These are phyloP conservation scores for Alternaria brassicae DNA, from an alignment of 2,329 filamentous ascomycete species.

Conservation along the genomic window DNA sequence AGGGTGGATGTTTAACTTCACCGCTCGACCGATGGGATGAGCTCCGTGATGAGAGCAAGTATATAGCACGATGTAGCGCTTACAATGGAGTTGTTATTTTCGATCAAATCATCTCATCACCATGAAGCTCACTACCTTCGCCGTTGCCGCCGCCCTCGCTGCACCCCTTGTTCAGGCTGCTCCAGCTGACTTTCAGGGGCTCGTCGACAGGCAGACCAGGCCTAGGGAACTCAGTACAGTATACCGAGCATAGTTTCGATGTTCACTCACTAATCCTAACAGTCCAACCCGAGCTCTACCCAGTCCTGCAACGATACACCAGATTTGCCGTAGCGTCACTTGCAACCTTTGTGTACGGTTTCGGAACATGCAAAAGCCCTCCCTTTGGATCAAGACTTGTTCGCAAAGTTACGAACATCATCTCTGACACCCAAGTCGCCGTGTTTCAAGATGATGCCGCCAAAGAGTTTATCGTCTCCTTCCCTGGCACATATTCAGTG, in stretches of 20 bases:
- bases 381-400: slow-evolving; percentile 22
- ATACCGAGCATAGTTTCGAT: too few species aligned
- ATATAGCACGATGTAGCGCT: not conserved
- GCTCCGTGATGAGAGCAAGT: not conserved
- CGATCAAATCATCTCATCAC: not conserved
- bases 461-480: slow-evolving; percentile 22
- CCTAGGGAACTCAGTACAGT: slow-evolving; percentile 10
- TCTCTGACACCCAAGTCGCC: slow-evolving; percentile 21
- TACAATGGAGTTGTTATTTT: not conserved
- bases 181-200: not conserved
- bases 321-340: slow-evolving; percentile 23
- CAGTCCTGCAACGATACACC: slow-evolving; percentile 22
- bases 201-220: slow-evolving; percentile 5
- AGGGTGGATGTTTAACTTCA: not conserved
- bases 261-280: not conserved
- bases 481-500: slow-evolving; percentile 17
- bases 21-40: not conserved
- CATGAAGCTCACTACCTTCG: slow-evolving; percentile 19
- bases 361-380: slow-evolving; percentile 18
- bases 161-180: slow-evolving; percentile 12
- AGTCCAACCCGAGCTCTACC: slow-evolving; percentile 19
- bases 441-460: slow-evolving; percentile 20
- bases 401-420: slow-evolving; percentile 8
- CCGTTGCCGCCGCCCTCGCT: slow-evolving; percentile 14
- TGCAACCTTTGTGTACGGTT: slow-evolving; percentile 21